Evolutionary conservation across 805 yeast species (phyloP), one percentile per base, ranked within the genome.

Genomic region (Kodamaea hsintzibuensis): DNA sequence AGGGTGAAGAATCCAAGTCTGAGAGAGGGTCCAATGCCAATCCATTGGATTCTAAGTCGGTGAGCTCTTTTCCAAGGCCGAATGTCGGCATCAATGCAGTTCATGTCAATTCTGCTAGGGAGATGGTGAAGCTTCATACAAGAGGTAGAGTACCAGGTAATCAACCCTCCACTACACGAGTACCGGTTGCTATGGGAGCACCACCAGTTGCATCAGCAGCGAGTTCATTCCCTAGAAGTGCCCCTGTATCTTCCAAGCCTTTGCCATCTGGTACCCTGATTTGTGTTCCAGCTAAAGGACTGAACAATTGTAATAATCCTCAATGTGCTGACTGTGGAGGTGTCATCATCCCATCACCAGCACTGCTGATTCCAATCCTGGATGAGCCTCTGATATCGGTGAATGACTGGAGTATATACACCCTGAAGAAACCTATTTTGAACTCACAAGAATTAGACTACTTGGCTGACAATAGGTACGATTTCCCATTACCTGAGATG

Each of bases 401-500:
- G 2, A 79, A 81, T 50, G 82, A 84, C 52, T 93, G 98, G 98
- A 82, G 83, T 52, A 81, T 95, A 7, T 81, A 77, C 59, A 85
- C 96, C 0, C 72, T 77, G 30, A 84, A 91, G 66, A 81, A 82
- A 49, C 96, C 98, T 1, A 93, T 93, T 46, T 72, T 91, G 56
- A 86, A 81, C 59, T 78, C 91, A 1, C 75, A 69, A 1, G 97
- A 91, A 64, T 80, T 93, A 53, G 97, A 91, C 54, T 70, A 70
- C 1, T 80, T 86, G 63, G 88, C 84, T 67, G 81, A 80, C 3
- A 58, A 65, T 10, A 66, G 84, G 50, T 78, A 87, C 51, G 84
- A 84, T 13, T 82, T 93, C 57, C 96, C 98, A 0, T 71, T 93
- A 43, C 99, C 99, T 0, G 99, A 95, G 68, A 95, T 95, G 98